Base-by-base conservation (phyloP, 768 basidiomycete genomes). In the Aureoboletus auriporus region DNA sequence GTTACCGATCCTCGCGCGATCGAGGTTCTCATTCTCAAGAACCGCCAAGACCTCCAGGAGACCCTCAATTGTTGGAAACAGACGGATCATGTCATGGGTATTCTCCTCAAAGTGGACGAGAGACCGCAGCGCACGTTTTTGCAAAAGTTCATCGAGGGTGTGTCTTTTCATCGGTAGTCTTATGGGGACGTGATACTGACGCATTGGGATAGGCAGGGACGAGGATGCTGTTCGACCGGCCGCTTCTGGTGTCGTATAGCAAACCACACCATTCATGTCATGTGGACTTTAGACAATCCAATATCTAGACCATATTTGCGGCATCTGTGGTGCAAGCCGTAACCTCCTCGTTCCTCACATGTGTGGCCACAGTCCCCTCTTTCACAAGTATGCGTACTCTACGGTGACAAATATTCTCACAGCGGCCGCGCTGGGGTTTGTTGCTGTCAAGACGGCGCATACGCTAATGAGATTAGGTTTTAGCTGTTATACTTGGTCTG, bases 11-110 rank as follows among this genome's bases (percentile, higher is more conserved):
- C 79, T 26, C 80, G 83, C 47, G 82, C 87, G 20, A 82, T 98
- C 64, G 93, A 99, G 65, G 72, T 95, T 39, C 75, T 97, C 58
- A 62, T 96, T 35, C 77, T 86, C 62, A 97, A 97, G 75, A 76
- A 80, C 44, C 75, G 82, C 54, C 86, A 83, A 71, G 93, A 97
- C 57, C 90, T 83, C 62, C 95, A 98, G 75, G 95, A 97, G 75
- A 86, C 86, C 44, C 75, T 96, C 76, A 97, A 97, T 64, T 80
- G 79, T 59, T 97, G 93, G 93, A 93, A 93, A 63, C 87, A 89
- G 73, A 78, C 75, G 37, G 86, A 90, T 52, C 89, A 93, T 61
- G 72, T 93, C 28, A 68, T 83, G 66, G 89, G 88, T 3, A 78
- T 88, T 30, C 64, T 91, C 42, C 67, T 90, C 50, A 66, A 77